Conservation (phyloP, 1,139 yeast genomes). For the Blastobotrys ciferrii region DNA sequence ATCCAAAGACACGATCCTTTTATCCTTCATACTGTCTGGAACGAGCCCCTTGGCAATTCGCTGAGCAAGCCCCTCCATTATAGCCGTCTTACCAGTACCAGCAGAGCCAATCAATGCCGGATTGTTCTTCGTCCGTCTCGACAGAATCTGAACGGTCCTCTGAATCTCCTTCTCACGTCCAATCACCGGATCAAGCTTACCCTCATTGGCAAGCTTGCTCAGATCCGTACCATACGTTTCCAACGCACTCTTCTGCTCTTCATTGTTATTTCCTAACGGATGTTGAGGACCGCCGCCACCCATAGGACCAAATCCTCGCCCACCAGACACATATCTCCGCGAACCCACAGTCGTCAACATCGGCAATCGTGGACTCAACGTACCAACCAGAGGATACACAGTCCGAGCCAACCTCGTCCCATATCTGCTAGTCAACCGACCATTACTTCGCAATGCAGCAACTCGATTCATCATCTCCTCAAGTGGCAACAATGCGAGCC, state of each 20-base stretch:
- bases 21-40: slow-evolving; percentile 88
- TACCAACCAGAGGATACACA: background rate
- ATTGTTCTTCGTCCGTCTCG: slow-evolving; percentile 89
- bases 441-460: background rate
- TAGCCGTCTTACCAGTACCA: slow-evolving; percentile 96
- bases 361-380: background rate
- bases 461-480: slow-evolving; percentile 4
- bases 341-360: background rate
- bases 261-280: slow-evolving; percentile 15
- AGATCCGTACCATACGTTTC: slow-evolving; percentile 82
- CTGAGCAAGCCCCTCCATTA: slow-evolving; percentile 95
- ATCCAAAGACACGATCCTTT: slow-evolving; percentile 79
- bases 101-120: slow-evolving; percentile 94
- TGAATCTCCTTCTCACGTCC: slow-evolving; percentile 95
- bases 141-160: slow-evolving; percentile 85
- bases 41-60: slow-evolving; percentile 87
- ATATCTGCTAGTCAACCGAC: background rate
- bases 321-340: background rate
- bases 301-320: slow-evolving; percentile 3
- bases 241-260: slow-evolving; percentile 67
- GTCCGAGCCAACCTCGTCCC: background rate
- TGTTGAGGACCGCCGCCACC: slow-evolving; percentile 11
- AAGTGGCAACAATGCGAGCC: background rate
- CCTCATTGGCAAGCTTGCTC: slow-evolving; percentile 81
- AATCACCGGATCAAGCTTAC: slow-evolving; percentile 93